Evolutionary conservation across 441 rosid species (phyloP), one percentile per base, ranked within the genome.

Genomic region (Gossypium laxum): DNA sequence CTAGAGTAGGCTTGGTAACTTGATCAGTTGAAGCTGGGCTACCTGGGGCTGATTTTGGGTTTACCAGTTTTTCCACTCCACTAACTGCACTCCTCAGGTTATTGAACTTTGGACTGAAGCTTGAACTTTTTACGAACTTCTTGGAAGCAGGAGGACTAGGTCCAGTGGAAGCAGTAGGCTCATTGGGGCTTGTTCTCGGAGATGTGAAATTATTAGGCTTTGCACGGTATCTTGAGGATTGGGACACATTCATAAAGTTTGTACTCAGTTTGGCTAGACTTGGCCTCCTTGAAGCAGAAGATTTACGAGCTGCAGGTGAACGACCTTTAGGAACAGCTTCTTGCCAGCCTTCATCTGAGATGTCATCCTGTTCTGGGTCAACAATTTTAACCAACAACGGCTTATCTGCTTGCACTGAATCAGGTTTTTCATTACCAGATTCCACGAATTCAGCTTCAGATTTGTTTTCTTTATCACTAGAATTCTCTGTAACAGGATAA

Each of bases 241-340:
- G 92, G 66, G 91, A 81, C 72, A 76, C 83, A 72, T 86, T 92
- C 79, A 82, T 84, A 72, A 92, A 95, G 88, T 87, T 92, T 7
- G 99, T 95, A 75, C 89, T 92, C 63, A 95, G 82, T 84, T 92
- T 95, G 55, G 90, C 95, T 26, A 95, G 83, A 79, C 89, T 91
- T 63, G 96, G 96, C 72, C 93, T 90, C 81, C 82, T 87, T 62
- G 91, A 85, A 78, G 84, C 80, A 67, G 88, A 82, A 74, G 84
- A 78, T 79, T 88, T 89, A 71, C 93, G 90, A 79, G 82, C 81
- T 61, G 91, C 73, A 59, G 85, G 94, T 73, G 88, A 81, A 55
- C 98, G 97, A 22, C 87, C 80, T 84, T 85, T 89, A 1, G 92
- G 87, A 55, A 85, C 89, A 76, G 95, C 92, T 85, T 89, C 92